Conservation (phyloP, 164 flowering plant species). For the Berberis thunbergii region DNA sequence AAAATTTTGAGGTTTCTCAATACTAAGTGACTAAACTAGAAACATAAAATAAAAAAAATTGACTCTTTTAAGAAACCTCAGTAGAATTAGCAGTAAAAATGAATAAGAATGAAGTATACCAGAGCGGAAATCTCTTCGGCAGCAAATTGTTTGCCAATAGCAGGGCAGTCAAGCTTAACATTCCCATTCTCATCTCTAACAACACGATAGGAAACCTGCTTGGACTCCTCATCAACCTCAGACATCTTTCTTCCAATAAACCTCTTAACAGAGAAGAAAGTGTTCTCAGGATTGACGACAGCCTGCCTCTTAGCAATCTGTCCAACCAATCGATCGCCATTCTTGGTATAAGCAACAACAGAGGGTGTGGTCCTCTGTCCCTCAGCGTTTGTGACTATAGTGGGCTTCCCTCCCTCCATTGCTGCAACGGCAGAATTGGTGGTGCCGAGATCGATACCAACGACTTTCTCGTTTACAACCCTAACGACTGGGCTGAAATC, state of each 20-base stretch:
- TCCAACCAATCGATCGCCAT: constrained; percentile 76
- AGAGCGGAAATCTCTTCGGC: constrained; percentile 77
- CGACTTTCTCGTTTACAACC: constrained; percentile 51
- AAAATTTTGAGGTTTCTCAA: neutral
- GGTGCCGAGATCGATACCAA: constrained; percentile 61
- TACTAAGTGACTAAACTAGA: neutral
- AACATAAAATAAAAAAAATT: neutral
- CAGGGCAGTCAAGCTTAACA: constrained; percentile 69
- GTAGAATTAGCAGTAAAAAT: constrained; percentile 8
- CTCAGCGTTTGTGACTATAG: constrained; percentile 61
- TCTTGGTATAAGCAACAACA: constrained; percentile 91
- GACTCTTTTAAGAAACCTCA: neutral
- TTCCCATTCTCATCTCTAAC: constrained; percentile 65
- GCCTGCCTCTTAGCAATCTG: constrained; percentile 97
- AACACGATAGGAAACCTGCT: constrained; percentile 55
- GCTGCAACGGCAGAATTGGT: constrained; percentile 70
- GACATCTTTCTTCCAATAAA: constrained; percentile 72
- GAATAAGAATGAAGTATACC: constrained; percentile 24
- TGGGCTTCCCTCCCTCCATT: constrained; percentile 80
- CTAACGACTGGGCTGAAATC: constrained; percentile 21
- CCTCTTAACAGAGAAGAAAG: constrained; percentile 76
- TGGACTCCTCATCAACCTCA: constrained; percentile 58
- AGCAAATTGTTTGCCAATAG: constrained; percentile 63
- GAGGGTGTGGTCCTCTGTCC: constrained; percentile 91
- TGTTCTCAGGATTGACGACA: constrained; percentile 86